Base-by-base conservation (phyloP, 257 asterid species). In the Knoxia roxburghii region DNA sequence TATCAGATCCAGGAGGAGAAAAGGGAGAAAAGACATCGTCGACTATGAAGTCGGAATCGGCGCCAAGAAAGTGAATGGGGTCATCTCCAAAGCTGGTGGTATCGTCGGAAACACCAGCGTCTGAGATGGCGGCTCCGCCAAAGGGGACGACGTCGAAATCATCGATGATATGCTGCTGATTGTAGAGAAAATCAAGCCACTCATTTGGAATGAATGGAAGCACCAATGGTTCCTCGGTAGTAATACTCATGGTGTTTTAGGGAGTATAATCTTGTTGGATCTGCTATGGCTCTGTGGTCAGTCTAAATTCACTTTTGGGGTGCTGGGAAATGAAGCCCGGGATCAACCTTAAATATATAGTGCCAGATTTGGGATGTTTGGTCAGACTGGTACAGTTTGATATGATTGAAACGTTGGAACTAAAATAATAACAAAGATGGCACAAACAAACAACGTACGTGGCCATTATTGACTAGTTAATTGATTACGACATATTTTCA, bases 61-160 rank as follows among this genome's bases (percentile, higher is more conserved):
- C n/a, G n/a, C n/a, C n/a, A n/a, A n/a, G n/a, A n/a, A n/a, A n/a
- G n/a, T n/a, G n/a, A 37, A 37, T 37, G 41, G 9, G 6, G 41
- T 37, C 41, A 37, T 61, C 40, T n/a, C 69, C 59, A n/a, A 63
- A 45, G 57, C 68, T 39, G 4, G 67, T 39, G 4, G 67, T 18
- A 1, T 52, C 57, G 15, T 27, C 62, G 24, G 67, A 40, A 12
- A 57, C 48, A 17, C 72, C 37, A 18, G 72, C 55, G 55, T 63
- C 68, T 20, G 75, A 64, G 33, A 68, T 30, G 32, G 57, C 10
- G 7, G 41, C 41, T 37, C 41, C 41, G 41, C 53, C 72, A 18
- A 62, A 63, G 1, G 74, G 77, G 40, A 53, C 68, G 40, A 45
- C 68, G 35, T 52, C 54, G 17, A 33, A n/a, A 21, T 48, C 69